A percentile compares a stretch with the other conserved stretches of the same genome.
Conservation (phyloP, 495 filamentous ascomycete species). For the Barbatosphaeria neglecta region DNA sequence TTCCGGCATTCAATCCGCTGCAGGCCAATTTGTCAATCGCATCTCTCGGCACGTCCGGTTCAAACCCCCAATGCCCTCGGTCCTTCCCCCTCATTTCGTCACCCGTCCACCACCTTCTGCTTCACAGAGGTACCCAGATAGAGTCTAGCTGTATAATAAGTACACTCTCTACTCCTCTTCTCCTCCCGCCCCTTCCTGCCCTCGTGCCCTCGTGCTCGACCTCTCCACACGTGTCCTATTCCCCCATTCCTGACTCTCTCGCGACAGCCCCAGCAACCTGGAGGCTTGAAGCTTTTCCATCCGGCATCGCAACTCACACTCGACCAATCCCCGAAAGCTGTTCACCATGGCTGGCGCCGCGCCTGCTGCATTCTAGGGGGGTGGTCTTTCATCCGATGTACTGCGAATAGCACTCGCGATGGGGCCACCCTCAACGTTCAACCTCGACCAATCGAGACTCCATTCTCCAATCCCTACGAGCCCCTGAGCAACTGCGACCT, state of each 20-base stretch:
- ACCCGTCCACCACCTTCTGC: not conserved
- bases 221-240: not conserved
- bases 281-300: too few relatives aligned
- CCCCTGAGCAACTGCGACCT: not conserved
- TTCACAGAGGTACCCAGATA: too few relatives aligned
- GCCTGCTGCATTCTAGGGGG: slow-evolving; percentile 39
- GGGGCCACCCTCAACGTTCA: slow-evolving; percentile 38
- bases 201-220: not conserved
- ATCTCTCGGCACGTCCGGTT: not conserved
- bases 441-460: slow-evolving; percentile 8
- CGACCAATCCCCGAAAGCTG: slow-evolving; percentile 4
- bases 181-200: not conserved
- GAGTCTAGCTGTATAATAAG: too few relatives aligned
- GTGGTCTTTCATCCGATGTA: slow-evolving; percentile 30
- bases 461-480: not conserved
- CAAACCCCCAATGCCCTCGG: not conserved
- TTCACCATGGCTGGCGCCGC: slow-evolving; percentile 24
- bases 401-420: slow-evolving; percentile 26
- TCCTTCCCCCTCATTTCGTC: not conserved
- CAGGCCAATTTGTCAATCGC: not conserved
- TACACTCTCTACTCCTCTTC: not conserved
- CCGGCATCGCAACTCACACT: too few relatives aligned
- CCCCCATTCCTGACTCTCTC: not conserved
- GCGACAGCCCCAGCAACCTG: too few relatives aligned
- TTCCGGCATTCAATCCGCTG: not conserved